Base-by-base conservation (phyloP, 805 yeast genomes). In the Cyberlindnera maclurae region DNA sequence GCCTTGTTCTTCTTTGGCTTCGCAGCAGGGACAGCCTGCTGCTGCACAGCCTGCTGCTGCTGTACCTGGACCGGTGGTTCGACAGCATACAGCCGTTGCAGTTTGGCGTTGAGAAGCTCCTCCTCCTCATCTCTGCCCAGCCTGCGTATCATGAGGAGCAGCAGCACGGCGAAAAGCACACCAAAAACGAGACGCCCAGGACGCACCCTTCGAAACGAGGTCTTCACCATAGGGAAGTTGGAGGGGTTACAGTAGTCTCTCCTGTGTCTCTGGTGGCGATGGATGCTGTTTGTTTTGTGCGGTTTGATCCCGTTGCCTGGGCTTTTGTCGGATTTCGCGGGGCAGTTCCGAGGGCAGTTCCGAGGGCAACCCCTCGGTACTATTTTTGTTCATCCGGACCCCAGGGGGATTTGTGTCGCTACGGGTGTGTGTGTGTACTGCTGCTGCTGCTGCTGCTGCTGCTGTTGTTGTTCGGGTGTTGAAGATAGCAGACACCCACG, bases 101-200 rank as follows among this genome's bases (percentile, higher is more conserved):
- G 31, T 12, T 29, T 29, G 27, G 34, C 37, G 15, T 36, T 44
- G 44, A 40, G 42, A n/a, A 34, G 15, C 18, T 41, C 41, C 24
- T 41, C 47, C 11, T 39, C 48, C 9, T 45, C 48, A 30, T 45
- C 48, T 11, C 27, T 18, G 12, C 48, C 48, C 24, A 42, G 15
- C n/a, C 34, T 22, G 31, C 45, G 45, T 15, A 44, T 18, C 15
- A 36, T 4, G 29, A 17, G 37, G 35, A 44, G 16, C 18, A 44
- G 16, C 27, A 37, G 5, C 29, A 41, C 22, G 3, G 44, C 42
- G 7, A 37, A 18, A 10, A 33, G 12, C 8, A 40, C 13, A 3
- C 43, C 44, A 13, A 33, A 31, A 12, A 31, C 29, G 7, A 45
- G 34, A 28, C 27, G 26, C 27, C 12, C 17, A 12, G 27, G 34